These are phyloP conservation scores for Bolboschoenus planiculmis DNA, from an alignment of 176 grass and related monocot species.

Conservation along the genomic window DNA sequence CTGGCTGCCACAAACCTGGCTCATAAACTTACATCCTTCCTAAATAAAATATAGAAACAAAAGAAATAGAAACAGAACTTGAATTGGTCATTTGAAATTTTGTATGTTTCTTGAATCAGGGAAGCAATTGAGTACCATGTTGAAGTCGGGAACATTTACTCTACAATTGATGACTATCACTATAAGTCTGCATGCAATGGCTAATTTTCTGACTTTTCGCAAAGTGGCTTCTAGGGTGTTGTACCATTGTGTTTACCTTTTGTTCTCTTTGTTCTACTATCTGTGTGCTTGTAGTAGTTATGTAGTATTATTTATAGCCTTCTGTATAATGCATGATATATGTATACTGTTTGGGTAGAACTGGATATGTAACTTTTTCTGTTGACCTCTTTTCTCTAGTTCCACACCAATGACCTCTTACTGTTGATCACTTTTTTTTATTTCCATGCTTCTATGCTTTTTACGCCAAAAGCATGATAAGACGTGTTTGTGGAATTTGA, in stretches of 20 bases:
- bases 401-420: background rate
- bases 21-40: too few relatives aligned
- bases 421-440: background rate
- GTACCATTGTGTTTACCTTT: background rate
- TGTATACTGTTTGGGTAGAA: background rate
- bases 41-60: too few relatives aligned
- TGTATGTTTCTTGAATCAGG: conserved; percentile 34
- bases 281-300: background rate
- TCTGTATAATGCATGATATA: background rate
- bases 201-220: conserved; percentile 20
- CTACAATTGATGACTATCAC: conserved; percentile 81
- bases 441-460: background rate
- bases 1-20: too few relatives aligned
- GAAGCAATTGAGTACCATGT: conserved; percentile 29
- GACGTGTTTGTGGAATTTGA: background rate
- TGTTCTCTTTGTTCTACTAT: background rate
- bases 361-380: background rate
- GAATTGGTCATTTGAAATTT: background rate
- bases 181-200: conserved; percentile 73
- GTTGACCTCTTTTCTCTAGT: background rate
- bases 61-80: too few relatives aligned
- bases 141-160: conserved; percentile 58
- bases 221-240: background rate
- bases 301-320: background rate
- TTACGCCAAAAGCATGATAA: background rate